Evolutionary conservation across 129 eudicot species (phyloP), one percentile per base, ranked within the genome.

Genomic region (Flaveria bidentis): DNA sequence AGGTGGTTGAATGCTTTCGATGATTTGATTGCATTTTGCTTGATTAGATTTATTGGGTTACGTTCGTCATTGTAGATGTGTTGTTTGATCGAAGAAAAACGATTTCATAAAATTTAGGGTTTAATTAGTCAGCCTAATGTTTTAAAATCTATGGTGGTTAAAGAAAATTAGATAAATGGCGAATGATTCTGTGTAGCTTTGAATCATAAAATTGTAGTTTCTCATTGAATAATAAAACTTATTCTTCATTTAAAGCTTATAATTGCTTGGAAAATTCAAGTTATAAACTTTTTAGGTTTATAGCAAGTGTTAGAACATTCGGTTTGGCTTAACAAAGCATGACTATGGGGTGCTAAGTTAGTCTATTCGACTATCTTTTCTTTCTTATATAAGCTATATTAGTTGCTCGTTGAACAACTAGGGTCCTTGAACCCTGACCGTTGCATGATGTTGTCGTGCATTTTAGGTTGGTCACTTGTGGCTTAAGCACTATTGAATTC

Each of bases 11-110:
- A 9, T 39, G 36, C 14, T 56, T 20, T 33, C 3, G 14, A 50
- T 20, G 18, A 47, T 76, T 22, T 51, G 47, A 49, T 75, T 75
- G 72, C 39, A 20, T 64, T 64, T 64, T 33, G 66, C 6, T n/a
- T 47, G 71, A 75, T 49, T 28, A 26, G 62, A 45, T 74, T 56
- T 41, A 20, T 17, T 53, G 1, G 39, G 41, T 5, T 36, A 5
- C 1, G 7, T 36, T 4, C 41, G 7, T 36, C 41, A 36, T 36
- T 5, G 41, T 53, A n/a, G 20, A 53, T 53, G 11, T 53, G 20
- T 7, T 56, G 62, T 17, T 55, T 18, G 13, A 11, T 55, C 0
- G 22, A 18, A 55, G 11, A 20, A 56, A 20, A 20, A 47, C n/a
- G 52, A 47, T 12, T 47, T 47, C 16, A 3, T 3, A 47, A 13